Base-by-base conservation (phyloP, 129 eudicot genomes). In the Artemisia annua region DNA sequence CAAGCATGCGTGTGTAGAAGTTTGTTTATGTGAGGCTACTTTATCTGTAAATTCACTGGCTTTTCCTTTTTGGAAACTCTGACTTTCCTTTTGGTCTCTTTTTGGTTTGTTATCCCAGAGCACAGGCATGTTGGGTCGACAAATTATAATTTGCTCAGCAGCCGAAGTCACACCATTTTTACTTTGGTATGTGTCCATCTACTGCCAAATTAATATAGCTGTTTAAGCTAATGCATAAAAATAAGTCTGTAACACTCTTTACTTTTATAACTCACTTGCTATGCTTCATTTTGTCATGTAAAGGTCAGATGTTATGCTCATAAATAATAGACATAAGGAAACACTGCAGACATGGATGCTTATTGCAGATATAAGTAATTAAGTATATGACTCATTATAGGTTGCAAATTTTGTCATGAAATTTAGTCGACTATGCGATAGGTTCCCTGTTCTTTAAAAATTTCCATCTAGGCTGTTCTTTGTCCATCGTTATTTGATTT, bases 101-200 rank as follows among this genome's bases (percentile, higher is more conserved):
- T 49, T 52, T 35, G 18, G 60, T 64, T 64, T 70, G 44, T 65
- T 70, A 20, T 79, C 48, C 67, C 96, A 94, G 99, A 94, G 84
- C 99, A 94, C 87, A 83, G 99, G 73, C 99, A 94, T 83, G 97
- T 94, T 62, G 96, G 99, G 72, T 94, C 97, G 22, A 94, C 99
- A 56, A 90, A 90, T 79, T 94, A 83, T 82, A 94, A 94, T 88
- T 72, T 90, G 63, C 96, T 74, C 78, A 94, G 99, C 83, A 94
- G 99, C 88, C 85, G 99, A 81, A 94, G 99, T 69, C 99, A 94
- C 83, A 94, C 99, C 57, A 94, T 94, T 77, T 94, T 94, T 79
- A 94, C 99, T 63, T 88, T 94, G 96, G 99, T 94, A 86, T 62
- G 59, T 60, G 43, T 74, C 22, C 5, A 48, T 80, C 71, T 48